Evolutionary conservation across 1,284 basidiomycete species (phyloP).

Genomic region (Exobasidium rhododendri): DNA sequence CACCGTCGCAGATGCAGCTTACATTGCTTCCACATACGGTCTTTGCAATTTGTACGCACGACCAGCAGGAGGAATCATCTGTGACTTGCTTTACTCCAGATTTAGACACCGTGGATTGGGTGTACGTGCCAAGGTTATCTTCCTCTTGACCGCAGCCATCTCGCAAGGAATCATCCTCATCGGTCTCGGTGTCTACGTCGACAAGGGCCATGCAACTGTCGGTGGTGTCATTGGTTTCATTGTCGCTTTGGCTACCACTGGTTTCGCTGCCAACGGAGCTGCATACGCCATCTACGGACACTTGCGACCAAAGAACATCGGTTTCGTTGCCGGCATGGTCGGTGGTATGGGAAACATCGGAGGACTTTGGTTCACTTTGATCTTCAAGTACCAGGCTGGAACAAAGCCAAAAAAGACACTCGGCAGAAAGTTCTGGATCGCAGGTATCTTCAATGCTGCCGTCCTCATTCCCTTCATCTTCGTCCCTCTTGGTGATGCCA

Average conservation of each 20-base stretch:
- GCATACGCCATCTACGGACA: conserved; percentile 41
- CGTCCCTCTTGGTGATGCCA: conserved; percentile 24
- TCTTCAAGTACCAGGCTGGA: conserved; percentile 38
- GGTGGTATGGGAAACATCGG: conserved; percentile 43
- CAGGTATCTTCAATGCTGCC: conserved; percentile 40
- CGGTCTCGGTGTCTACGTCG: conserved; percentile 60
- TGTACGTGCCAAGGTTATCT: conserved; percentile 61
- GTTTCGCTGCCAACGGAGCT: conserved; percentile 42
- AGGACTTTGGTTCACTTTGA: conserved; percentile 36
- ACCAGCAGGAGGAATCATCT: conserved; percentile 61
- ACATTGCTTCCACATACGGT: conserved; percentile 59
- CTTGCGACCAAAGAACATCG: conserved; percentile 36
- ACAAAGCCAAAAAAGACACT: conserved; percentile 20
- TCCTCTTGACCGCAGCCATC: conserved; percentile 59
- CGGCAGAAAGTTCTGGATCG: conserved; percentile 35
- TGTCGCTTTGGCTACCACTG: conserved; percentile 37
- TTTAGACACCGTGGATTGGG: conserved; percentile 55
- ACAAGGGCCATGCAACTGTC: conserved; percentile 37
- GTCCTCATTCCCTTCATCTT: conserved; percentile 34
- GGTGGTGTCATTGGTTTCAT: conserved; percentile 44
- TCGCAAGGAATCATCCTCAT: conserved; percentile 60
- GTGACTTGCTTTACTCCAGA: conserved; percentile 60
- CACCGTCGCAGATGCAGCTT: conserved; percentile 29
- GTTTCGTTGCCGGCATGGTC: conserved; percentile 40
- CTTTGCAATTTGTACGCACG: conserved; percentile 63